A percentile compares a stretch with the other conserved stretches of the same genome.
phyloP scores from a whole-genome alignment of 2,329 filamentous ascomycete species.

The Pestalotiopsis sp. region DNA sequence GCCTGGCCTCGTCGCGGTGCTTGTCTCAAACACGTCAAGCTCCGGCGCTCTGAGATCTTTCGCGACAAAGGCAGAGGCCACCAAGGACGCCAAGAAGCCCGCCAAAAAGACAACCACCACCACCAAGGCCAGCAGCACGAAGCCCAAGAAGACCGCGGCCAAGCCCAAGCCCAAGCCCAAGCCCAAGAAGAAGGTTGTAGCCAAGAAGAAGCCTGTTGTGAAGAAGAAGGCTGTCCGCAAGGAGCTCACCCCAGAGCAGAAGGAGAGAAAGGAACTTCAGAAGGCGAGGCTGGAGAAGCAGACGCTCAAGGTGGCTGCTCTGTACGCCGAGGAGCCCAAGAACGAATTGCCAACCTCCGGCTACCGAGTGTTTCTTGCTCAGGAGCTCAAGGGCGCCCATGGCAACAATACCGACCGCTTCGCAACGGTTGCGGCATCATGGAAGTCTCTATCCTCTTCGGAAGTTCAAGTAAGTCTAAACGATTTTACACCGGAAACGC shows the following conservation, averaged over 20 bases:
- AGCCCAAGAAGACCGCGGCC: conserved; percentile 24
- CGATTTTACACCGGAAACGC: neutral
- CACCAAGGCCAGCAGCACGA: conserved; percentile 20
- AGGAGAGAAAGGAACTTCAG: conserved; percentile 28
- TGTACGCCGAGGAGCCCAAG: conserved; percentile 41
- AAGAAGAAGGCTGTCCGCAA: conserved; percentile 18
- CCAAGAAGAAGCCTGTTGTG: conserved; percentile 19
- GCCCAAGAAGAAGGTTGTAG: conserved; percentile 26
- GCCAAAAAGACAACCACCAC: neutral
- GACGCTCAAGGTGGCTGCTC: conserved; percentile 41
- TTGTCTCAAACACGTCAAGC: conserved; percentile 1
- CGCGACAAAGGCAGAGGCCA: conserved; percentile 15
- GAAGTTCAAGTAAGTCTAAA: conserved; percentile 46
- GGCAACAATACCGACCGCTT: neutral
- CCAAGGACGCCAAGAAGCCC: conserved; percentile 30
- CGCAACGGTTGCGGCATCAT: conserved; percentile 32
- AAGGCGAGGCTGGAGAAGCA: conserved; percentile 28
- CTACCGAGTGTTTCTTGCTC: conserved; percentile 42
- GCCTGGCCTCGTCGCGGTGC: neutral
- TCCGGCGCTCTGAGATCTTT: conserved; percentile 31
- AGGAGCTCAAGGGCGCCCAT: conserved; percentile 28
- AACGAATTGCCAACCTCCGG: conserved; percentile 27
- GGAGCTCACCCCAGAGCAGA: conserved; percentile 18
- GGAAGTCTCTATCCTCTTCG: conserved; percentile 39
- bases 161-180: conserved; percentile 20